Evolutionary conservation across 768 basidiomycete genomes (phyloP).

Genomic region (Suillus bovinus): DNA sequence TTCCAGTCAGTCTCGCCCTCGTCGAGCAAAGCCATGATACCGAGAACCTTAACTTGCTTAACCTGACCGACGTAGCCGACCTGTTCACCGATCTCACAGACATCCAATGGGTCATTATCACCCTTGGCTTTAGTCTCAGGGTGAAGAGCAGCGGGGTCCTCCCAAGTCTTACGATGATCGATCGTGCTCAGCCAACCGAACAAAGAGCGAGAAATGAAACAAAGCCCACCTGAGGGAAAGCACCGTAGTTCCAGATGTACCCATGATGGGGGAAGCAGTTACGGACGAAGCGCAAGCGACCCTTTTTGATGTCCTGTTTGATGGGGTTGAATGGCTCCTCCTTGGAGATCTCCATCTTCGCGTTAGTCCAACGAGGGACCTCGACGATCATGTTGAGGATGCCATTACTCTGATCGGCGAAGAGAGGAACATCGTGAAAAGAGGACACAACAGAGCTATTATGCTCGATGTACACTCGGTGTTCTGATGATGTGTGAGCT

Average conservation of each 20-base stretch:
- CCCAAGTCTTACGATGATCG: conserved; percentile 77
- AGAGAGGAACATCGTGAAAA: conserved; percentile 98
- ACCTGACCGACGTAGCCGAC: conserved; percentile 96
- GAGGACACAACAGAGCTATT: conserved; percentile 81
- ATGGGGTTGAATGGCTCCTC: conserved; percentile 99
- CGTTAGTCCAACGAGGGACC: conserved; percentile 99
- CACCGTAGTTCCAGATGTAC: conserved; percentile 99
- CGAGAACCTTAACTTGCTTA: conserved; percentile 99
- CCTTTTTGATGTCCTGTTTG: conserved; percentile 99
- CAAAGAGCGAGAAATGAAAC: not conserved
- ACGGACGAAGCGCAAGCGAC: conserved; percentile 93
- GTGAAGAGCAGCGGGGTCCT: conserved; percentile 84
- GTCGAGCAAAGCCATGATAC: conserved; percentile 99
- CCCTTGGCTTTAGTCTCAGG: conserved; percentile 98
- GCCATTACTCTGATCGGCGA: conserved; percentile 92
- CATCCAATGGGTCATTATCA: conserved; percentile 99
- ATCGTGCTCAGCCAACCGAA: not conserved
- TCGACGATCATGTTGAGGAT: conserved; percentile 99
- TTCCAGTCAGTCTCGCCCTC: conserved; percentile 99
- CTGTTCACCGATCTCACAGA: conserved; percentile 99
- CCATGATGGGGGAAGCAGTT: conserved; percentile 99
- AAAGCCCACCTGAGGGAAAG: conserved; percentile 86
- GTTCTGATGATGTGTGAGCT: conserved; percentile 56
- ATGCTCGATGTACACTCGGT: conserved; percentile 93
- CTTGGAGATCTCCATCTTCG: conserved; percentile 99